Evolutionary conservation across 257 asterid genomes (phyloP).

Genomic region (Dorcoceras hygrometricum): DNA sequence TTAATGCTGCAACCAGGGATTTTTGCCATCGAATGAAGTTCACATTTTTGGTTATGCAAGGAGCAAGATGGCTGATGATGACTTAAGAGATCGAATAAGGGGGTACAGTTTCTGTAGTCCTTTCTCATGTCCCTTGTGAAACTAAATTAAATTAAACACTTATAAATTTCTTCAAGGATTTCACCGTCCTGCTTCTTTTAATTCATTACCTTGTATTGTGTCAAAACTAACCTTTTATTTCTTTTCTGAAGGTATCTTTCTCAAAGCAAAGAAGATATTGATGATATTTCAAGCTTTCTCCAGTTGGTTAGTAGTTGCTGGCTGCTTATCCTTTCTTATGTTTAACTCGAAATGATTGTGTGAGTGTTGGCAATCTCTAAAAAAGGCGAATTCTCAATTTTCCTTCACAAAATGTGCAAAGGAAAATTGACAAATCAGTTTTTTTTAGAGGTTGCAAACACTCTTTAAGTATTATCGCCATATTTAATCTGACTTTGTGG

Average conservation of each 20-base stretch:
- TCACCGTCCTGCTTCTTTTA: too few relatives aligned
- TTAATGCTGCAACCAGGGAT: constrained; percentile 49
- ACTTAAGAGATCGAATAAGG: constrained; percentile 69
- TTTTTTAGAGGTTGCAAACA: too few relatives aligned
- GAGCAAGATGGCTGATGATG: constrained; percentile 78
- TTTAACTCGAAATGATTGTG: constrained; percentile 5
- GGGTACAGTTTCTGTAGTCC: constrained; percentile 48
- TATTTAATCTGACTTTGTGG: background rate
- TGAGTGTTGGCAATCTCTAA: too few relatives aligned
- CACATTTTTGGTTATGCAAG: constrained; percentile 98
- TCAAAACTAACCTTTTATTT: background rate
- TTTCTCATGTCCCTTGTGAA: background rate
- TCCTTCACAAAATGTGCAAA: too few relatives aligned
- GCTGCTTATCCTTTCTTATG: constrained; percentile 1
- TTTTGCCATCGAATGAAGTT: constrained; percentile 74
- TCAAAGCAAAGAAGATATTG: constrained; percentile 45
- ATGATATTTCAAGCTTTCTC: constrained; percentile 59
- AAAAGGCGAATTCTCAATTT: too few relatives aligned
- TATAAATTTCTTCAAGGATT: background rate
- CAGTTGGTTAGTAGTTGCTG: constrained; percentile 63
- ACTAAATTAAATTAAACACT: background rate
- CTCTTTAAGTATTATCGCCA: too few relatives aligned
- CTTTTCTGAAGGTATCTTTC: constrained; percentile 63
- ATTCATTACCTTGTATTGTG: background rate
- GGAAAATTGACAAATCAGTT: too few relatives aligned